These are phyloP conservation scores for Paracamarosporium sp. DNA, from an alignment of 2,329 filamentous ascomycete species.

Conservation along the genomic window DNA sequence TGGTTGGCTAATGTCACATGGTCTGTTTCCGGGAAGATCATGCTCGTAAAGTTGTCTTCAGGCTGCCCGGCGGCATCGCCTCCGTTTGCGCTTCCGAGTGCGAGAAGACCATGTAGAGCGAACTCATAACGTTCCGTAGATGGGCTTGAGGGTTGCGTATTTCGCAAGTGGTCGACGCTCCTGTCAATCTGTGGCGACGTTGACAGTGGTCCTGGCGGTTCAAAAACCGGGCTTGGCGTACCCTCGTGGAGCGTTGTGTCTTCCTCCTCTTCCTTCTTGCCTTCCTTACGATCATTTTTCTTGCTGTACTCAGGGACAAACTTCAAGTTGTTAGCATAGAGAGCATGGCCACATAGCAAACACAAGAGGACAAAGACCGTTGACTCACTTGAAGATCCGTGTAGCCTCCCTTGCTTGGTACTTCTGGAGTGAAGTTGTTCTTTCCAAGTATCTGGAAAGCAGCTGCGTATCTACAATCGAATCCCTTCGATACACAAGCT, in stretches of 20 bases:
- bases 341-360: background rate
- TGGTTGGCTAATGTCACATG: background rate
- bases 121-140: conserved; percentile 27
- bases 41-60: background rate
- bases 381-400: conserved; percentile 20
- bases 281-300: background rate
- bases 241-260: background rate
- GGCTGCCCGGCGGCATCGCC: background rate
- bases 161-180: background rate
- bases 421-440: conserved; percentile 53
- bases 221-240: background rate
- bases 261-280: background rate
- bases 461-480: conserved; percentile 58
- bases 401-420: conserved; percentile 20
- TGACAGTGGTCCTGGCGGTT: background rate
- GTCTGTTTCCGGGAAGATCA: background rate
- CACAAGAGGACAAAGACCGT: too few relatives aligned
- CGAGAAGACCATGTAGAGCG: conserved; percentile 27
- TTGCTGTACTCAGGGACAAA: conserved; percentile 12
- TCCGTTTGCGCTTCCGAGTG: conserved; percentile 16
- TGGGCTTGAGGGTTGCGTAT: conserved; percentile 4
- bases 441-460: conserved; percentile 58
- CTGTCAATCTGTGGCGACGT: background rate
- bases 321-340: conserved; percentile 7
- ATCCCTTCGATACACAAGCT: conserved; percentile 55